Base-by-base conservation (phyloP, 1,139 yeast genomes). In the Blastobotrys niveus region DNA sequence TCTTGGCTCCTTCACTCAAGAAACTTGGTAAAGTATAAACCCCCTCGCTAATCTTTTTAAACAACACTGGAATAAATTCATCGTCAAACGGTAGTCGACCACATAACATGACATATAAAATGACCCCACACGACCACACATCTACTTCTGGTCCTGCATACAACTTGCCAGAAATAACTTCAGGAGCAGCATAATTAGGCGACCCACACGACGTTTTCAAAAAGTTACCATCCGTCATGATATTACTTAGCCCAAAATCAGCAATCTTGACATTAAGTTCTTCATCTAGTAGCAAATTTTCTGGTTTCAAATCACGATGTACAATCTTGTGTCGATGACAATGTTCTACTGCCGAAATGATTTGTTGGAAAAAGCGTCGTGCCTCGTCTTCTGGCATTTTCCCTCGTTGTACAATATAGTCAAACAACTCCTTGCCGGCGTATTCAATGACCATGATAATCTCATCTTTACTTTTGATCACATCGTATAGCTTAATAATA, bases 131-230 rank as follows among this genome's bases (percentile, higher is more conserved):
- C 0, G 95, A 85, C 99, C 99, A 93, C 43, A 93, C 97, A 64
- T 93, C 98, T 41, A 91, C 98, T 66, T 91, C 98, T 2, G 97
- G 97, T 4, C 98, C 98, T 1, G 97, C 98, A 60, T 91, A 91
- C 48, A 91, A 73, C 62, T 93, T 89, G 38, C 98, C 98, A 54
- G 93, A 80, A 49, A 91, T 91, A 39, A 91, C 97, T 65, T 91
- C 98, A 0, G 98, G 98, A 0, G 98, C 98, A 1, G 98, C 98
- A 62, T 91, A 91, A 62, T 91, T 89, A 43, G 98, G 97, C 12
- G 95, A 85, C 2, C 98, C 98, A 70, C 98, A 91, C 59, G 91
- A 80, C 1, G 98, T 91, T 62, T 89, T 91, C 60, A 91, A 73
- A 60, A 91, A 91, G 62, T 91, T 91, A 48, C 98, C 98, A 66